A percentile compares a stretch with the other conserved stretches of the same genome.
Evolutionary conservation across 129 eudicot species (phyloP).

Genomic region (Tagetes patula): DNA sequence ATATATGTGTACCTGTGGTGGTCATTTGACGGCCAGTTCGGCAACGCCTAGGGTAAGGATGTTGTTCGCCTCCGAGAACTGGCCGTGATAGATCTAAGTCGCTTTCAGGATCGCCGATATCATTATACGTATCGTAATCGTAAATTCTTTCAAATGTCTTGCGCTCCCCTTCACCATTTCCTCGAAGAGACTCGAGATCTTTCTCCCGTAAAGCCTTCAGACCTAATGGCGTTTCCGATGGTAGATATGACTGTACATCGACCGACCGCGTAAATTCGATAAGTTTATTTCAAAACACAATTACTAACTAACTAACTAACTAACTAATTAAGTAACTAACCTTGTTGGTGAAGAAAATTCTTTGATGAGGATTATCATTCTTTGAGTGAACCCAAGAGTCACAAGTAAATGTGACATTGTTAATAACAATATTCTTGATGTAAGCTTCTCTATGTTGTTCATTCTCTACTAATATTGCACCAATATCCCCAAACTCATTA

Average conservation of each 20-base stretch:
- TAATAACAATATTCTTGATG: slow-evolving; percentile 41
- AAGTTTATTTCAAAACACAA: too few relatives aligned
- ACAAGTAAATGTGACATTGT: slow-evolving; percentile 33
- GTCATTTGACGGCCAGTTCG: slow-evolving; percentile 62
- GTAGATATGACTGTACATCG: slow-evolving; percentile 62
- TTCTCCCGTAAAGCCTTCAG: slow-evolving; percentile 44
- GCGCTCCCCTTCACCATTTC: slow-evolving; percentile 60
- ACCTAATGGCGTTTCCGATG: slow-evolving; percentile 62
- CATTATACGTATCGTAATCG: slow-evolving; percentile 76
- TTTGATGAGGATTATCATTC: slow-evolving; percentile 37
- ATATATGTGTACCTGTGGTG: slow-evolving; percentile 44
- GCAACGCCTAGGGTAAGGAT: slow-evolving; percentile 77
- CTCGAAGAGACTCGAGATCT: slow-evolving; percentile 56
- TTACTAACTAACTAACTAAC: too few relatives aligned
- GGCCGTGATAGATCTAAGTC: slow-evolving; percentile 42
- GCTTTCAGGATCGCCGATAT: slow-evolving; percentile 61
- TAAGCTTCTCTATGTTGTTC: slow-evolving; percentile 47
- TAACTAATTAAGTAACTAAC: slow-evolving; percentile 16
- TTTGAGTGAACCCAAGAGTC: slow-evolving; percentile 66
- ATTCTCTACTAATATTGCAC: slow-evolving; percentile 57
- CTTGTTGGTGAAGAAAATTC: slow-evolving; percentile 59
- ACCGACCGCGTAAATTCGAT: too few relatives aligned
- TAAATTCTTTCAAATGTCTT: slow-evolving; percentile 59
- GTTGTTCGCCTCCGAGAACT: slow-evolving; percentile 54
- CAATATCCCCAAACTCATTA: slow-evolving; percentile 51